Conservation (phyloP, 352 stramenopile species). For the Phytophthora citricola region DNA sequence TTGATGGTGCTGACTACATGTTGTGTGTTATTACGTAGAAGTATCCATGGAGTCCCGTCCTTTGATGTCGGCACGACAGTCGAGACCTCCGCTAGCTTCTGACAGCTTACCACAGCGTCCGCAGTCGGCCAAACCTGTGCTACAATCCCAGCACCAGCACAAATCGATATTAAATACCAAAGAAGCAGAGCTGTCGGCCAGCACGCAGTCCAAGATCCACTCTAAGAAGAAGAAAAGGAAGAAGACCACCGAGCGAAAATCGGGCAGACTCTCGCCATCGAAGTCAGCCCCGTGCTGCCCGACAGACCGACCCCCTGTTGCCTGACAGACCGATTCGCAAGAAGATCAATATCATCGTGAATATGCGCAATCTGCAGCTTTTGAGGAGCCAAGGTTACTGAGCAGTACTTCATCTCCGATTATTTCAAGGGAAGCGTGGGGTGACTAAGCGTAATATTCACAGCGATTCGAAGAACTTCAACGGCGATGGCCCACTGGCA, state of each 20-base stretch:
- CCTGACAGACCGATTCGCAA: conserved; percentile 15
- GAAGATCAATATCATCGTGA: conserved; percentile 53
- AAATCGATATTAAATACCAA: background rate
- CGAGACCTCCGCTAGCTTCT: background rate
- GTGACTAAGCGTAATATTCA: background rate
- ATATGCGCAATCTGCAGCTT: conserved; percentile 48
- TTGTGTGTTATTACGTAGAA: background rate
- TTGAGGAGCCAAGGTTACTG: conserved; percentile 1
- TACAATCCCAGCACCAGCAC: conserved; percentile 31
- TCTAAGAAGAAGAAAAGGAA: conserved; percentile 27
- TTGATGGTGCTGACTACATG: background rate
- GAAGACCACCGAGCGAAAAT: conserved; percentile 6
- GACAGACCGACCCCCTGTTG: conserved; percentile 1
- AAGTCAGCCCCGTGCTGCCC: conserved; percentile 21
- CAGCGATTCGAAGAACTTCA: conserved; percentile 16
- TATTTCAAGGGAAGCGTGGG: conserved; percentile 16
- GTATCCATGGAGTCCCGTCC: conserved; percentile 20
- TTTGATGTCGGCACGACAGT: conserved; percentile 35
- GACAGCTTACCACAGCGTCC: conserved; percentile 36
- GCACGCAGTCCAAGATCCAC: conserved; percentile 33
- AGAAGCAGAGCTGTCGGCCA: background rate
- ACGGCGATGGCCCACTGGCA: background rate
- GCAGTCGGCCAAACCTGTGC: conserved; percentile 56
- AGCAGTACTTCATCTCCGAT: background rate
- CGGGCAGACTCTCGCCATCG: conserved; percentile 14